Base-by-base conservation (phyloP, 805 yeast species). In the Candida jianshihensis region DNA sequence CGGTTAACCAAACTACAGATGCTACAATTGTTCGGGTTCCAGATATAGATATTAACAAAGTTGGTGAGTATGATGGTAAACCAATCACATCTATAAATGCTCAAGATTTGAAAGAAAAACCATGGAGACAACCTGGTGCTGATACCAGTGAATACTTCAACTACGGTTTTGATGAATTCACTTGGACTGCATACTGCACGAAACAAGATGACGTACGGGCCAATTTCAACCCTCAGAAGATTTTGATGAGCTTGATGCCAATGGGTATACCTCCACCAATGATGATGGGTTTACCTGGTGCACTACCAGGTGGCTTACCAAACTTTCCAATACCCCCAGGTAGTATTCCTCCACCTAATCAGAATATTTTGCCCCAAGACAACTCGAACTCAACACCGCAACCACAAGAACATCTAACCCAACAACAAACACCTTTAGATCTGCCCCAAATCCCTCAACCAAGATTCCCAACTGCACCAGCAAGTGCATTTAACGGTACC, bases 71-170 rank as follows among this genome's bases (percentile, higher is more conserved):
- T 41, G 82, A 88, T 35, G 97, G 95, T 3, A 71, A 75, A 47
- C 95, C 95, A 4, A 66, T 92, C 33, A 85, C 95, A 0, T 78
- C 82, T 46, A 69, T 90, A 11, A 81, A 84, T 41, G 70, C 90
- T 10, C 90, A 82, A 41, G 81, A 79, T 36, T 63, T 89, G 33
- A 87, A 85, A 45, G 95, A 88, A 46, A 94, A 94, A 63, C 99
- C 99, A 8, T 92, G 99, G 99, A 74, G 98, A 55, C 78, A 84
- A 45, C 97, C 97, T 1, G 98, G 97, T 26, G 95, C 96, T 4
- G 97, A 92, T 60, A 63, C 86, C 28, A 74, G 95, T 7, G 97
- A 92, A 59, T 94, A 88, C 60, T 92, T 92, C 69, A 92, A 92
- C 62, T 92, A 78, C 53, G 98, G 98, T 2, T 92, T 92, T 55